These are phyloP conservation scores for Biancaea sappan DNA, from an alignment of 306 rosid genomes.

Conservation along the genomic window DNA sequence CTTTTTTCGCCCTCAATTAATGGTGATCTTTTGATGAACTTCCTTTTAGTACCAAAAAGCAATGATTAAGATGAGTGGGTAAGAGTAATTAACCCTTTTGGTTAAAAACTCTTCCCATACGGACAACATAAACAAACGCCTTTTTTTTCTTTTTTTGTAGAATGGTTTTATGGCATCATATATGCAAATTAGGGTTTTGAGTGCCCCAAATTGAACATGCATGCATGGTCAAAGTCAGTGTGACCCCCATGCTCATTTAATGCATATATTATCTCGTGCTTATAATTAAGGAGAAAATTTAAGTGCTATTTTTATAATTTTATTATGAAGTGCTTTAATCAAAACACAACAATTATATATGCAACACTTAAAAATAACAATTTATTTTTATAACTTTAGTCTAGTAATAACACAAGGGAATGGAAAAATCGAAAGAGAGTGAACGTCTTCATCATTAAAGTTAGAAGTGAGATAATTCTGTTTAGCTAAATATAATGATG, in stretches of 20 bases:
- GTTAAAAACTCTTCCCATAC: background rate
- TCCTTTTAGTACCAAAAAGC: too few species aligned
- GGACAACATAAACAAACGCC: background rate
- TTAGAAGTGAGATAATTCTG: background rate
- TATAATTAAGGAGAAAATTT: too few species aligned
- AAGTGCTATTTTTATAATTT: too few species aligned
- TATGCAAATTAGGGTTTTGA: conserved; percentile 22
- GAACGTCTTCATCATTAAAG: background rate
- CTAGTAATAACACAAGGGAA: too few species aligned
- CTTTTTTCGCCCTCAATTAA: too few species aligned
- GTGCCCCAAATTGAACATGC: background rate
- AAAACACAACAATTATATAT: too few species aligned
- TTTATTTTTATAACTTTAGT: too few species aligned
- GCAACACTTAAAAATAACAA: too few species aligned
- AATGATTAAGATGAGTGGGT: background rate
- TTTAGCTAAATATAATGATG: background rate
- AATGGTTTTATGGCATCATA: background rate
- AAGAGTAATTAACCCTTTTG: background rate
- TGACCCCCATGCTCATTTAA: background rate
- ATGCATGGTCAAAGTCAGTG: background rate
- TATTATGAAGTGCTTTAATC: too few species aligned
- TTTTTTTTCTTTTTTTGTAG: background rate
- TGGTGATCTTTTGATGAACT: too few species aligned
- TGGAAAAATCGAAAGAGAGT: background rate
- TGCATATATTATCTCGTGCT: background rate